phyloP scores from a whole-genome alignment of 495 filamentous ascomycete species.

The Tuber calosporum region DNA sequence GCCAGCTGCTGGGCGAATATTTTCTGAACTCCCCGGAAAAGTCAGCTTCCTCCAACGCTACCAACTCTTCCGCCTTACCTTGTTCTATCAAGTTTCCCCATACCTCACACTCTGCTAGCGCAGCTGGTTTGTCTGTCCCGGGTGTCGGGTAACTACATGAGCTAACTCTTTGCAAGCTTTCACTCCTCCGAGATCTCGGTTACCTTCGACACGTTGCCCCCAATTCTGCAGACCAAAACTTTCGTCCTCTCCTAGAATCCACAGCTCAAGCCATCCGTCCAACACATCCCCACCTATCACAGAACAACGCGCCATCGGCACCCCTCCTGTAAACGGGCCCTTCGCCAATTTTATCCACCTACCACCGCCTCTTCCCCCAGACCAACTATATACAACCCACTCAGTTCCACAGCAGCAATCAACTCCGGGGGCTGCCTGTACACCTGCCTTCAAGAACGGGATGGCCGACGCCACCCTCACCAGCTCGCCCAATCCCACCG shows the following conservation, averaged over 20 bases:
- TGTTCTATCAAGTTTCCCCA: background rate
- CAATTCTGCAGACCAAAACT: background rate
- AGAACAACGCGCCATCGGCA: background rate
- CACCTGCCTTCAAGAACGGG: background rate
- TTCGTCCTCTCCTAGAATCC: background rate
- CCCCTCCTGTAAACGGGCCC: background rate
- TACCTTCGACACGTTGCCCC: background rate
- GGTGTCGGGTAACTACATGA: background rate
- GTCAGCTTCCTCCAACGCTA: background rate
- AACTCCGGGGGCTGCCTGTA: background rate
- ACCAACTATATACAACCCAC: background rate
- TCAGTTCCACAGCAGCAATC: background rate
- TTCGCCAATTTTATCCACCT: constrained; percentile 2
- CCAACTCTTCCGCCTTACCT: background rate
- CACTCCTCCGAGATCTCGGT: background rate
- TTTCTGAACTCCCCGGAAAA: background rate
- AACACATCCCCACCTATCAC: background rate
- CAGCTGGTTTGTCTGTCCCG: background rate
- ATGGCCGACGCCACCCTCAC: background rate
- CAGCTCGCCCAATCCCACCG: background rate
- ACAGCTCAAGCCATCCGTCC: background rate
- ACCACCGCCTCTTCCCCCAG: background rate
- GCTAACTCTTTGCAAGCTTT: background rate
- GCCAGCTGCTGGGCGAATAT: background rate
- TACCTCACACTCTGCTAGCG: background rate